These are phyloP conservation scores for Penstemon barbatus DNA, from an alignment of 257 asterid genomes.

Conservation along the genomic window DNA sequence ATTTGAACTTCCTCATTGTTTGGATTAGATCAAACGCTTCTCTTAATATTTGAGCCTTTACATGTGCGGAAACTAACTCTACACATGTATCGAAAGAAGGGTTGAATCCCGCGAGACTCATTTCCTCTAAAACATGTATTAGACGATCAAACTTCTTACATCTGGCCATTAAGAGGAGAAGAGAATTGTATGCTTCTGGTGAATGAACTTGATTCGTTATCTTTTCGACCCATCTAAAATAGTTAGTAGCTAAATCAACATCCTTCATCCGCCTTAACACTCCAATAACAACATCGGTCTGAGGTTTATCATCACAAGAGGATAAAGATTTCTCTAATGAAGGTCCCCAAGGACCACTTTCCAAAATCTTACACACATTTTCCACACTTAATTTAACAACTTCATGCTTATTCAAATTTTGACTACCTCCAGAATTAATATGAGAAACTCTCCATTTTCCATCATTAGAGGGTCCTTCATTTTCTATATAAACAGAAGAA, in stretches of 20 bases:
- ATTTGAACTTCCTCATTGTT: slow-evolving; percentile 74
- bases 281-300: slow-evolving; percentile 63
- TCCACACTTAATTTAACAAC: slow-evolving; percentile 41
- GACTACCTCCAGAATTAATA: slow-evolving; percentile 35
- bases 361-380: slow-evolving; percentile 57
- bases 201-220: slow-evolving; percentile 51
- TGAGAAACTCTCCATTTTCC: slow-evolving; percentile 35
- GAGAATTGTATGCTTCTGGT: slow-evolving; percentile 71
- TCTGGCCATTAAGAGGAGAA: slow-evolving; percentile 69
- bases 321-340: slow-evolving; percentile 65
- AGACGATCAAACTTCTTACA: slow-evolving; percentile 51
- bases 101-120: slow-evolving; percentile 79
- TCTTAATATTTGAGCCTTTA: slow-evolving; percentile 49
- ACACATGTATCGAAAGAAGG: slow-evolving; percentile 60
- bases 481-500: slow-evolving; percentile 33
- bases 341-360: slow-evolving; percentile 72
- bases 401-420: slow-evolving; percentile 37
- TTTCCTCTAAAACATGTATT: slow-evolving; percentile 75
- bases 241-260: slow-evolving; percentile 52
- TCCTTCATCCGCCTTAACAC: slow-evolving; percentile 81
- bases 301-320: slow-evolving; percentile 44
- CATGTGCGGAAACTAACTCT: slow-evolving; percentile 58
- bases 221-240: slow-evolving; percentile 84
- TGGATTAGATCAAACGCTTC: slow-evolving; percentile 76
- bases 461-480: slow-evolving; percentile 31